A percentile compares a stretch with the other conserved stretches of the same genome.
These are phyloP conservation scores for Trichoderma asperelloides DNA, from an alignment of 495 filamentous ascomycete species.

Conservation along the genomic window DNA sequence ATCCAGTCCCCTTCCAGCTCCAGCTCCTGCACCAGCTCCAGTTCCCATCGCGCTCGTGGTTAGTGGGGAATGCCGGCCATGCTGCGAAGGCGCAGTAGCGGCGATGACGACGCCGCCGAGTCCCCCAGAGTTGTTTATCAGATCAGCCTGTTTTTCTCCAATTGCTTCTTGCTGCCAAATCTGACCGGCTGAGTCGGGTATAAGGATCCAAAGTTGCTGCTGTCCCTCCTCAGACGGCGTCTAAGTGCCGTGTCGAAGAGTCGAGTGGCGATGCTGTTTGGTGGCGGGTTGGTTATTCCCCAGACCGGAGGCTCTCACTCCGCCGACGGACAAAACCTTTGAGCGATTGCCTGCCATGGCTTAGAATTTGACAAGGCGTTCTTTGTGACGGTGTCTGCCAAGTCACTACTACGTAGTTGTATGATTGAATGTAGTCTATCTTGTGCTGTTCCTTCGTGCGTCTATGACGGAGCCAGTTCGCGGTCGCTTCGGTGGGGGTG, in stretches of 20 bases:
- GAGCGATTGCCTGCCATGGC: neutral
- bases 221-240: too few relatives aligned
- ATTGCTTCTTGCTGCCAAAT: neutral
- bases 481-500: too few relatives aligned
- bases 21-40: too few relatives aligned
- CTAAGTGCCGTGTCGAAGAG: neutral
- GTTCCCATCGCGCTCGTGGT: neutral
- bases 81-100: neutral
- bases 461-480: too few relatives aligned
- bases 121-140: neutral
- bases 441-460: too few relatives aligned
- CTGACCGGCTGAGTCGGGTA: neutral
- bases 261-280: neutral
- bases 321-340: slow-evolving; percentile 1
- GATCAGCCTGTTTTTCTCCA: neutral
- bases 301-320: neutral
- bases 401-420: too few relatives aligned
- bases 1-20: too few relatives aligned
- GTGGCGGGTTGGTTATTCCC: neutral
- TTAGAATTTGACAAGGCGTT: too few relatives aligned
- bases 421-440: too few relatives aligned
- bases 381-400: too few relatives aligned
- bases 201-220: neutral
- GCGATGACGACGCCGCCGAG: neutral
- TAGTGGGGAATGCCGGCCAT: neutral